A percentile compares a stretch with the other conserved stretches of the same genome.
Conservation (phyloP, 202 grass and related monocot species). For the Bolboschoenoplectus hybrid region DNA sequence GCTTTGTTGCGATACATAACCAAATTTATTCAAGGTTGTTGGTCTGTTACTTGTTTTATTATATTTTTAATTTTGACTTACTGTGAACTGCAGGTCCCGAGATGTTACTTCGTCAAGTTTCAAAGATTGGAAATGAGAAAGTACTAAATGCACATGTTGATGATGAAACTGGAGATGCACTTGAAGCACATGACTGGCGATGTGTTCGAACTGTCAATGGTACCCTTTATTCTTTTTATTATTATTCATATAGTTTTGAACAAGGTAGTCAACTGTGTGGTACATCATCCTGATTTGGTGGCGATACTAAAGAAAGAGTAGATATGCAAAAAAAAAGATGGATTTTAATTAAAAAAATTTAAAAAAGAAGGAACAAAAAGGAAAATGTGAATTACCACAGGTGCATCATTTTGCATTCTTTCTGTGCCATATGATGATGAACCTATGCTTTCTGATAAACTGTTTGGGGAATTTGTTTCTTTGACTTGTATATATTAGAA, state of each 20-base stretch:
- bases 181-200: constrained; percentile 91
- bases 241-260: constrained; percentile 1
- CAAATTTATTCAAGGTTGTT: constrained; percentile 8
- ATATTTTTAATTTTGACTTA: constrained; percentile 29
- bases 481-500: not conserved
- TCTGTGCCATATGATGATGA: not conserved
- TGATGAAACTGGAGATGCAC: constrained; percentile 71
- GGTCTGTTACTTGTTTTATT: no score
- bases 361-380: not conserved
- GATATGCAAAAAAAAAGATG: constrained; percentile 15
- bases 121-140: constrained; percentile 51
- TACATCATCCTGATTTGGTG: not conserved
- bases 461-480: constrained; percentile 5
- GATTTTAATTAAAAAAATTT: not conserved
- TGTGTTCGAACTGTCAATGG: constrained; percentile 86
- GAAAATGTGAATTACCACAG: not conserved
- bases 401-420: constrained; percentile 2
- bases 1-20: not conserved
- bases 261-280: not conserved
- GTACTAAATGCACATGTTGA: constrained; percentile 55
- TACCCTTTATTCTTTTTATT: constrained; percentile 34
- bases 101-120: constrained; percentile 75
- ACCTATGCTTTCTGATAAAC: not conserved
- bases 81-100: constrained; percentile 78
- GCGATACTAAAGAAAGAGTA: not conserved